phyloP scores from a whole-genome alignment of 495 filamentous ascomycete species.

The Alectoria sarmentosa region DNA sequence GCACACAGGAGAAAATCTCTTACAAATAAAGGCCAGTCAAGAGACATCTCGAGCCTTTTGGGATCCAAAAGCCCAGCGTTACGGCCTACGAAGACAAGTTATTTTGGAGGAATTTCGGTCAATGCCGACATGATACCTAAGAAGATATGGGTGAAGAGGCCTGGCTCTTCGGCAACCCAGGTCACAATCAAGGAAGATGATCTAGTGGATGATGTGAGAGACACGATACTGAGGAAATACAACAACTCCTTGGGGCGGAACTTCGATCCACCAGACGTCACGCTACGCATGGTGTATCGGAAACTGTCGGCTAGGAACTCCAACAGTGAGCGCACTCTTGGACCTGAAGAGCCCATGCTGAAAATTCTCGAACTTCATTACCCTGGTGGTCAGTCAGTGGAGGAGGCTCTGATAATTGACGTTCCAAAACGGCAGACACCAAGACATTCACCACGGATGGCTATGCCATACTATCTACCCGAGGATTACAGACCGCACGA shows the following conservation, averaged over 20 bases:
- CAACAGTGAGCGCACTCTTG: conserved; percentile 58
- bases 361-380: conserved; percentile 77
- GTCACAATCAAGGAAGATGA: conserved; percentile 82
- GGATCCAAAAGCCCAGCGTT: conserved; percentile 19
- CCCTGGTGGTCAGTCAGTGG: conserved; percentile 79
- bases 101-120: conserved; percentile 19
- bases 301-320: conserved; percentile 40
- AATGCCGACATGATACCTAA: conserved; percentile 58
- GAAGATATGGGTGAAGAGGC: conserved; percentile 93
- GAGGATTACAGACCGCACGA: conserved; percentile 65
- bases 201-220: conserved; percentile 89
- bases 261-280: conserved; percentile 85
- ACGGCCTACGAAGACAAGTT: conserved; percentile 19
- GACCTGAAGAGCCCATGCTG: conserved; percentile 79
- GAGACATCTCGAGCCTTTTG: conserved; percentile 16
- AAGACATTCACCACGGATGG: conserved; percentile 63
- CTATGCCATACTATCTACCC: conserved; percentile 48
- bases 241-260: conserved; percentile 80
- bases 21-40: conserved; percentile 17
- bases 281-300: conserved; percentile 54
- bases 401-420: conserved; percentile 89
- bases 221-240: conserved; percentile 89
- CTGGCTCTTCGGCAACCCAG: conserved; percentile 75
- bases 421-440: conserved; percentile 78
- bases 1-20: conserved; percentile 20